These are phyloP conservation scores for Neurospora intermedia DNA, from an alignment of 495 filamentous ascomycete species.

Conservation along the genomic window DNA sequence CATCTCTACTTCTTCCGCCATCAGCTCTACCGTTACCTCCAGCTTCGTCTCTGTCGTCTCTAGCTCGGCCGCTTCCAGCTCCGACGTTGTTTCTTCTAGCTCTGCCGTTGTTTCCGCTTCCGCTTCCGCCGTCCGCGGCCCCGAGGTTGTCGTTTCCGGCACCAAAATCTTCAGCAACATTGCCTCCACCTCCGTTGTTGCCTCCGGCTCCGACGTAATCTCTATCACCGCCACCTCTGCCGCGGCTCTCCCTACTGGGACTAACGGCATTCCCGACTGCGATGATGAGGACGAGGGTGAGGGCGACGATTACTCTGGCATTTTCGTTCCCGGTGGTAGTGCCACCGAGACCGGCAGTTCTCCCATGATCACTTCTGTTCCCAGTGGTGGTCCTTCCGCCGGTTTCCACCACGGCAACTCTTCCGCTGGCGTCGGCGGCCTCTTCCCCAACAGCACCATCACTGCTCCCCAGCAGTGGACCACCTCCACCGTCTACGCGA, in stretches of 20 bases:
- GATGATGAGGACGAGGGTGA: neutral
- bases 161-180: neutral
- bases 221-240: neutral
- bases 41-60: neutral
- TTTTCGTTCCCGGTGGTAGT: neutral
- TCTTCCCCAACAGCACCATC: neutral
- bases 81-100: neutral
- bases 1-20: neutral
- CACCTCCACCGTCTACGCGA: conserved; percentile 50
- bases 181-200: neutral
- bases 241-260: neutral
- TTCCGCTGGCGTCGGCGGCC: conserved; percentile 7
- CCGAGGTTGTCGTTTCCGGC: neutral
- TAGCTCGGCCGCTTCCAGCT: neutral
- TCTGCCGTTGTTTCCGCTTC: neutral
- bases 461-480: conserved; percentile 24
- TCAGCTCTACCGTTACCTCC: conserved; percentile 1
- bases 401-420: conserved; percentile 46
- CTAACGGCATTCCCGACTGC: neutral
- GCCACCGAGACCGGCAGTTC: neutral
- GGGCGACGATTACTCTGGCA: neutral
- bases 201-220: neutral
- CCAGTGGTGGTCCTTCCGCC: conserved; percentile 36
- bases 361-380: conserved; percentile 1
- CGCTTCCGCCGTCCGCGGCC: neutral